Conservation (phyloP, 768 basidiomycete species). For the Amanita rubescens region DNA sequence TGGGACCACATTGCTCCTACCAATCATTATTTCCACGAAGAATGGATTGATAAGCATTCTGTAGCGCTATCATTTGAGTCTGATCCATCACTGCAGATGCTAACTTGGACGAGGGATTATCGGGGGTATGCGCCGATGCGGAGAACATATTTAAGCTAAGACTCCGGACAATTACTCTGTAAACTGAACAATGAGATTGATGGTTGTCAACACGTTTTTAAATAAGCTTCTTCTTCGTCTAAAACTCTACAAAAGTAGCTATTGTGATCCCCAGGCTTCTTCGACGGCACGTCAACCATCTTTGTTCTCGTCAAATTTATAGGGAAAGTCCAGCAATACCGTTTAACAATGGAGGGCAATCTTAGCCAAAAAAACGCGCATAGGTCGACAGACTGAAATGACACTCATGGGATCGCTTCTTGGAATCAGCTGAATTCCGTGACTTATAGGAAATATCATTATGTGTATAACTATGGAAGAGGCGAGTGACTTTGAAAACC, state of each 20-base stretch:
- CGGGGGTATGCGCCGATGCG: background rate
- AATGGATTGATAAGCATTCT: constrained; percentile 3
- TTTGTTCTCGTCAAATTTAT: too few species aligned
- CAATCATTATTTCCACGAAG: background rate
- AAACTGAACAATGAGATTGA: constrained; percentile 1
- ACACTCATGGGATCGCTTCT: too few species aligned
- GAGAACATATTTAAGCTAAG: background rate
- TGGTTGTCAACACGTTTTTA: background rate
- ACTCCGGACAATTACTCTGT: background rate
- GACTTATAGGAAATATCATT: too few species aligned
- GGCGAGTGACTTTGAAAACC: too few species aligned
- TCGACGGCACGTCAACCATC: too few species aligned
- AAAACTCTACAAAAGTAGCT: background rate
- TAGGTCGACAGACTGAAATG: too few species aligned
- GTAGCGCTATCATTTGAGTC: background rate
- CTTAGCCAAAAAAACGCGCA: too few species aligned
- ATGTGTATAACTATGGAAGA: too few species aligned
- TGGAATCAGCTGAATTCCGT: too few species aligned
- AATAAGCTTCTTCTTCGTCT: background rate
- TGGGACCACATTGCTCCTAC: background rate
- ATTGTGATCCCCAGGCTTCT: background rate
- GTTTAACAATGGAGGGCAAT: too few species aligned
- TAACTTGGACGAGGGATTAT: background rate
- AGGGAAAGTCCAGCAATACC: too few species aligned
- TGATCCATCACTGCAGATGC: background rate